These are phyloP conservation scores for Malus asiatica DNA, from an alignment of 306 rosid species.

Conservation along the genomic window DNA sequence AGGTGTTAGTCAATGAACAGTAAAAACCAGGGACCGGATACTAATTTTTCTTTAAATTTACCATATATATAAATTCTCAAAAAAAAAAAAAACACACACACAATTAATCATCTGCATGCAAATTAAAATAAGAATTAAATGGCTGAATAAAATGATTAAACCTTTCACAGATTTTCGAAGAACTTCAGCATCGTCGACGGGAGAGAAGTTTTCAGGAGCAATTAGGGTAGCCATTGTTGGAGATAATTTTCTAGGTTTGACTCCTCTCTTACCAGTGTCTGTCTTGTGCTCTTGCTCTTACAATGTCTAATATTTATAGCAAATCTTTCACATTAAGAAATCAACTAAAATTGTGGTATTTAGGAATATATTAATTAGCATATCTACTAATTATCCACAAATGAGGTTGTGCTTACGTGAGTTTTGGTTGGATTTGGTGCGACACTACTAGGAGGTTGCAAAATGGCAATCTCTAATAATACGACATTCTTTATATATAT, in stretches of 20 bases:
- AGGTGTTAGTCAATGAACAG: too few species aligned
- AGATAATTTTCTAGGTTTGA: background rate
- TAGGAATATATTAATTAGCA: background rate
- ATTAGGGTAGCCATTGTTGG: constrained; percentile 36
- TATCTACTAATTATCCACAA: background rate
- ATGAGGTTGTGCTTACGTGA: background rate
- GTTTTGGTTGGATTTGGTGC: constrained; percentile 11
- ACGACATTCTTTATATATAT: background rate
- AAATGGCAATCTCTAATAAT: constrained; percentile 3
- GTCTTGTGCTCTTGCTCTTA: background rate
- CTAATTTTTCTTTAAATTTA: too few species aligned
- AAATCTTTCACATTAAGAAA: background rate
- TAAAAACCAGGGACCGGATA: too few species aligned
- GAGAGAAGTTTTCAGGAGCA: constrained; percentile 32
- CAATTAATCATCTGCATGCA: background rate
- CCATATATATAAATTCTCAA: background rate
- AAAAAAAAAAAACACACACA: too few species aligned
- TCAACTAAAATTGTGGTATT: background rate
- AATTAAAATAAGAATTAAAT: background rate
- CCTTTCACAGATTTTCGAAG: constrained; percentile 49
- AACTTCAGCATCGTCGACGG: constrained; percentile 59
- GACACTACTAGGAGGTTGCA: background rate
- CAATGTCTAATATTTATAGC: constrained; percentile 1
- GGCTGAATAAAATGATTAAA: background rate
- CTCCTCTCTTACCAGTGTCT: background rate